Percentiles rank a stretch among this genome's conserved stretches.
phyloP scores from a whole-genome alignment of 2,329 filamentous ascomycete species.

The Claviceps spartinae region DNA sequence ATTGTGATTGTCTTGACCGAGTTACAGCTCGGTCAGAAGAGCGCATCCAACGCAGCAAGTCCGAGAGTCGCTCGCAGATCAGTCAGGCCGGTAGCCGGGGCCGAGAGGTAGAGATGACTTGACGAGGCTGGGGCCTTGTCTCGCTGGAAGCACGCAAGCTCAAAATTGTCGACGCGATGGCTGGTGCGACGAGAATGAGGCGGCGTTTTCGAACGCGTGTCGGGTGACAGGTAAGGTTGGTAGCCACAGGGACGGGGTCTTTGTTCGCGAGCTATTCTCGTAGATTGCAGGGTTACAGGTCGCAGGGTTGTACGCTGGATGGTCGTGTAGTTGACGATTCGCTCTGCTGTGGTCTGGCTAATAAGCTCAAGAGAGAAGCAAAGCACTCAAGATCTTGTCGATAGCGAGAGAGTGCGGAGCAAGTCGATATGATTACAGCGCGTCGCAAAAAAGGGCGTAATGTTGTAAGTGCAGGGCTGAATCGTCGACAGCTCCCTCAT shows the following conservation, averaged over 20 bases:
- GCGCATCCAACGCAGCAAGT: constrained; percentile 1
- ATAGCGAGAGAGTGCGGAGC: neutral
- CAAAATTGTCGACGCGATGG: neutral
- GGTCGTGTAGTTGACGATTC: neutral
- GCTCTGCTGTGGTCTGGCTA: neutral
- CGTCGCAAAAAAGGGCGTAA: neutral
- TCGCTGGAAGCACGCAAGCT: neutral
- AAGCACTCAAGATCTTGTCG: neutral
- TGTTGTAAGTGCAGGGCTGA: neutral
- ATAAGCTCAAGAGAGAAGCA: neutral
- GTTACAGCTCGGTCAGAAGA: constrained; percentile 6
- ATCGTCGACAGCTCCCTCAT: neutral
- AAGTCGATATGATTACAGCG: neutral
- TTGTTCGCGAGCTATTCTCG: too few relatives aligned
- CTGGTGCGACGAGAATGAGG: neutral
- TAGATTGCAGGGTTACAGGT: neutral
- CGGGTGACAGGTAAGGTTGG: neutral
- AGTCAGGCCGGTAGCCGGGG: neutral
- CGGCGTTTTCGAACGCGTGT: neutral
- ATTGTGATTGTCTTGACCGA: constrained; percentile 25
- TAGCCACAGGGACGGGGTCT: too few relatives aligned
- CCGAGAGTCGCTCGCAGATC: neutral
- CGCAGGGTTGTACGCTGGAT: neutral
- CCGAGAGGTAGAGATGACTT: neutral
- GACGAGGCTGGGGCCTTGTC: neutral